Base-by-base conservation (phyloP, 177 flowering plant species). In the Vitis hybrid region DNA sequence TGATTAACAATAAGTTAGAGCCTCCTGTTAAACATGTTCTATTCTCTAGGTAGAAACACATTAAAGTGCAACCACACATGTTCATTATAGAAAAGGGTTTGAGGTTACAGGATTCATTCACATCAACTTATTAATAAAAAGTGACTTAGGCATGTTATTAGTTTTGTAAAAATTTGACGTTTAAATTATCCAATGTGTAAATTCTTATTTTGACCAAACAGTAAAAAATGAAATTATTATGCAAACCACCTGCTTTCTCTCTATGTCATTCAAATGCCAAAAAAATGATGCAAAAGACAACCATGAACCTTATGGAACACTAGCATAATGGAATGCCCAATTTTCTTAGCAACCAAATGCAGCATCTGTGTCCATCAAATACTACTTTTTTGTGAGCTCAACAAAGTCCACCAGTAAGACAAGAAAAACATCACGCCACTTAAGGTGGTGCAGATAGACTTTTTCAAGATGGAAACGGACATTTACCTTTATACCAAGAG, bases 401-500 rank as follows among this genome's bases (percentile, higher is more conserved):
- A 54, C 16, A 6, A 13, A 15, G 16, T 15, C 7, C 57, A 40
- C 48, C 48, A 7, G 48, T 7, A 40, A 40, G 48, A 40, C 48
- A 40, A 40, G 48, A 40, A 40, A 40, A 40, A 40, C 48, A 40
- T 40, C 48, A 40, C 2, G 48, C 48, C 9, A 40, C 48, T 6
- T 40, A 40, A 40, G 48, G 48, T 40, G 9, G 7, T 1, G 9
- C 48, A 40, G 48, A 40, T 6, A 40, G 48, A 40, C 9, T 40
- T 40, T 40, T 40, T 62, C 49, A 3, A 62, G 15, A 35, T 3
- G 16, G 46, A 6, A 24, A 30, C 3, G 11, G 7, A 15, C 62
- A 67, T 7, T 13, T 56, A 79, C 82, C 76, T 76, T 80, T 6
- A 80, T 76, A 55, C 82, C 82, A 51, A 80, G 82, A 55, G 82